Percentiles rank a stretch among this genome's conserved stretches.
Evolutionary conservation across 2,329 filamentous ascomycete genomes (phyloP).

Genomic region (Cladosporium colombiae): DNA sequence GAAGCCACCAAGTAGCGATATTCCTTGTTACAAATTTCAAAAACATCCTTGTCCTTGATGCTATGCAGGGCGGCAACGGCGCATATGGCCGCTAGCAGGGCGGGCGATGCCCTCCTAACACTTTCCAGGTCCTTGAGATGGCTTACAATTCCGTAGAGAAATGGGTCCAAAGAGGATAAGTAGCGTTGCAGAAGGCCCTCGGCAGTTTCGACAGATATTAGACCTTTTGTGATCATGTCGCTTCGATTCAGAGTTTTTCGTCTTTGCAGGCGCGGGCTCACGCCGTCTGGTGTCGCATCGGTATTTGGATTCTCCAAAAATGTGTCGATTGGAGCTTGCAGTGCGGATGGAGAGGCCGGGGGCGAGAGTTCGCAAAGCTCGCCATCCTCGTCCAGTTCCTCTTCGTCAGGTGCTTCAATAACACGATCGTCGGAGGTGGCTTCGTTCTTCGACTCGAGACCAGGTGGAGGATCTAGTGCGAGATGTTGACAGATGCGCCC

Average conservation of each 20-base stretch:
- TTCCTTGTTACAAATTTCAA: slow-evolving; percentile 58
- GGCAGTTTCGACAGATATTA: slow-evolving; percentile 47
- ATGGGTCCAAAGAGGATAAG: slow-evolving; percentile 48
- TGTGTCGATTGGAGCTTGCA: slow-evolving; percentile 29
- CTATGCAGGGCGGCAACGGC: slow-evolving; percentile 62
- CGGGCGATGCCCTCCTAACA: slow-evolving; percentile 55
- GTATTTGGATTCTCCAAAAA: slow-evolving; percentile 34
- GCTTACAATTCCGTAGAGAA: slow-evolving; percentile 50
- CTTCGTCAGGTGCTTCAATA: slow-evolving; percentile 10
- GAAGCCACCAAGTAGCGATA: slow-evolving; percentile 58
- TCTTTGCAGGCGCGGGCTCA: slow-evolving; percentile 35
- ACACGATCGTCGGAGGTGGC: background rate
- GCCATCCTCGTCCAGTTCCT: slow-evolving; percentile 20
- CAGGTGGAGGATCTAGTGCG: slow-evolving; percentile 40
- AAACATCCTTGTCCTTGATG: slow-evolving; percentile 54
- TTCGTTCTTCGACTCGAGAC: slow-evolving; percentile 38
- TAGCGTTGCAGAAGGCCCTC: slow-evolving; percentile 46
- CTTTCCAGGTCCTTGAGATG: slow-evolving; percentile 48
- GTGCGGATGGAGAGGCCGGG: slow-evolving; percentile 41
- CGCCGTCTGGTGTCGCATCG: slow-evolving; percentile 37
- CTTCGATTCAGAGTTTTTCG: slow-evolving; percentile 44
- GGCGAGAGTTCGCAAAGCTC: slow-evolving; percentile 29
- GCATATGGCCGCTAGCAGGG: slow-evolving; percentile 58
- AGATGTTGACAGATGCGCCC: slow-evolving; percentile 46
- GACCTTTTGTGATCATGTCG: slow-evolving; percentile 54